Evolutionary conservation across 169 alveolate species (phyloP).

Genomic region (Eimeria praecox): DNA sequence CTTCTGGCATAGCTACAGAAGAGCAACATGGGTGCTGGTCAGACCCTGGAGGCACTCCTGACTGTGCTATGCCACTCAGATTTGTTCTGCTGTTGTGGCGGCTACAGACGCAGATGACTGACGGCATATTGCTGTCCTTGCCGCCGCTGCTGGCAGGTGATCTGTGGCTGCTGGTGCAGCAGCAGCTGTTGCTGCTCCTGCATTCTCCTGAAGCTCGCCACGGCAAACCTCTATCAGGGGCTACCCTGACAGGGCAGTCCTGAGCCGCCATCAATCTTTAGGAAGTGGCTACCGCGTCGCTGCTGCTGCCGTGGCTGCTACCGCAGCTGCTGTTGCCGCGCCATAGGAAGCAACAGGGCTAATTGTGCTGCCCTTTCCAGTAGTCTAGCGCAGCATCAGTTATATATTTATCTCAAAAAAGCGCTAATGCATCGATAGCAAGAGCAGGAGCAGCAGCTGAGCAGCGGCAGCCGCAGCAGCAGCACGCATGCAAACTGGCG

Average conservation of each 20-base stretch:
- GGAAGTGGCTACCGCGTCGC: not conserved
- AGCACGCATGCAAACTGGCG: conserved; percentile 33
- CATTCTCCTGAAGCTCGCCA: not conserved
- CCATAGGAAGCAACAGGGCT: conserved; percentile 53
- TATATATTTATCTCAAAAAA: not conserved
- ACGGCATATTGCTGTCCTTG: conserved; percentile 11
- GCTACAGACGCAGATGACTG: conserved; percentile 23
- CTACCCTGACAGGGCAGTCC: not conserved
- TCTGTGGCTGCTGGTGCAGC: conserved; percentile 26
- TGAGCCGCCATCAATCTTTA: not conserved
- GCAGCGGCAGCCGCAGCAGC: conserved; percentile 24
- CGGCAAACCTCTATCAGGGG: not conserved
- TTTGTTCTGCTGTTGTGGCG: not conserved
- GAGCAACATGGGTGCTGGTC: not conserved
- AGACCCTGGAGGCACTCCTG: not conserved
- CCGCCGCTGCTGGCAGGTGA: conserved; percentile 3
- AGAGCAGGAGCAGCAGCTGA: not conserved
- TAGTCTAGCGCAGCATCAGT: not conserved
- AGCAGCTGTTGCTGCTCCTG: conserved; percentile 14
- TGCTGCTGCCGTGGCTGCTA: conserved; percentile 34
- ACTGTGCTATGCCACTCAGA: not conserved
- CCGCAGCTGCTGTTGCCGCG: conserved; percentile 61
- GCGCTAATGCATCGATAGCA: not conserved
- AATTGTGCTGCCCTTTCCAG: not conserved
- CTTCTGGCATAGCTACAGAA: not conserved